phyloP scores from a whole-genome alignment of 257 asterid species.

The Solanum dulcamara region DNA sequence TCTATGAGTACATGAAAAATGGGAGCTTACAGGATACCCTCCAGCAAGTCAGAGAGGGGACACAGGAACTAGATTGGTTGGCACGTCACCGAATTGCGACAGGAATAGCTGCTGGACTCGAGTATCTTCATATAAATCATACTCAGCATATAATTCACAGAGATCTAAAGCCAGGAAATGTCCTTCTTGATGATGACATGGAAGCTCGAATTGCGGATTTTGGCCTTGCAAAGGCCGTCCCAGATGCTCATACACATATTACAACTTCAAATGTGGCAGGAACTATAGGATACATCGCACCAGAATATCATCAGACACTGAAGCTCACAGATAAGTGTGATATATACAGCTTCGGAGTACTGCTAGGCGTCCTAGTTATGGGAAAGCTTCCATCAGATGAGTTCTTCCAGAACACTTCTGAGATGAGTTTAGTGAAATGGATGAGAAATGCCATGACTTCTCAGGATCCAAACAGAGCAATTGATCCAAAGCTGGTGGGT shows the following conservation, averaged over 20 bases:
- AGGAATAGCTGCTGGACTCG: slow-evolving; percentile 71
- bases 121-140: slow-evolving; percentile 65
- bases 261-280: slow-evolving; percentile 71
- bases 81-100: slow-evolving; percentile 51
- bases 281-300: slow-evolving; percentile 76
- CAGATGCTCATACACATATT: slow-evolving; percentile 48
- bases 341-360: slow-evolving; percentile 69
- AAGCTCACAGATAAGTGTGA: slow-evolving; percentile 89
- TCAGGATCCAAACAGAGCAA: slow-evolving; percentile 57
- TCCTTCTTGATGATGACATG: slow-evolving; percentile 82
- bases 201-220: slow-evolving; percentile 81
- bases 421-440: slow-evolving; percentile 68
- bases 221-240: slow-evolving; percentile 78
- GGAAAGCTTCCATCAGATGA: slow-evolving; percentile 75
- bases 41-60: slow-evolving; percentile 23
- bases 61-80: slow-evolving; percentile 45
- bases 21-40: slow-evolving; percentile 72
- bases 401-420: slow-evolving; percentile 61
- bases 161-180: slow-evolving; percentile 81
- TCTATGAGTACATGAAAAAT: slow-evolving; percentile 77
- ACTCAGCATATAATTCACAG: slow-evolving; percentile 63
- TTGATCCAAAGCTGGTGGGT: slow-evolving; percentile 47
- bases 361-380: slow-evolving; percentile 46
- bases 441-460: slow-evolving; percentile 80
- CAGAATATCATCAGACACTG: slow-evolving; percentile 63